These are phyloP conservation scores for Chionographis japonica DNA, from an alignment of 106 monocot genomes.

Conservation along the genomic window DNA sequence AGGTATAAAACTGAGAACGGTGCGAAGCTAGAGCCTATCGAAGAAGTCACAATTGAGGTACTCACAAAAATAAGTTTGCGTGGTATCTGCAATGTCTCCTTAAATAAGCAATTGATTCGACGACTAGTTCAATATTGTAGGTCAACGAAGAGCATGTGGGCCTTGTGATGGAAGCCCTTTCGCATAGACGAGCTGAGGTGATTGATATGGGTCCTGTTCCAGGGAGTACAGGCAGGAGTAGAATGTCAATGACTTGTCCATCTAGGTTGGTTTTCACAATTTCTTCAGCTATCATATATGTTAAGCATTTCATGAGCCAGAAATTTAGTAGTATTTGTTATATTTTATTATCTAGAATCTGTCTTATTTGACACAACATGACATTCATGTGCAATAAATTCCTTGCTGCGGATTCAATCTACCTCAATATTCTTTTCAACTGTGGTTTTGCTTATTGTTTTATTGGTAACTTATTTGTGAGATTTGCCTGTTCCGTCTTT, in stretches of 20 bases:
- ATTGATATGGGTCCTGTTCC: constrained; percentile 96
- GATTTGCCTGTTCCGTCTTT: too few relatives aligned
- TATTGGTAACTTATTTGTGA: too few relatives aligned
- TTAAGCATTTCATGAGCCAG: too few relatives aligned
- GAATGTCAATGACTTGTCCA: constrained; percentile 80
- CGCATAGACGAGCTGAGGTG: constrained; percentile 89
- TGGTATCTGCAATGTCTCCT: neutral
- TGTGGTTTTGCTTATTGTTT: too few relatives aligned
- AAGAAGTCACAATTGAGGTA: constrained; percentile 99
- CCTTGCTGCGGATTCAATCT: too few relatives aligned
- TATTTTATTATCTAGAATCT: neutral
- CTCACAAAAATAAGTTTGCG: neutral
- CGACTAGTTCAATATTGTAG: constrained; percentile 30
- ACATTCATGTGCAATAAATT: too few relatives aligned
- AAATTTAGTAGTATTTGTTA: neutral
- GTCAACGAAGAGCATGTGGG: constrained; percentile 99
- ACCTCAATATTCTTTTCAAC: too few relatives aligned
- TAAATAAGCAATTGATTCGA: neutral
- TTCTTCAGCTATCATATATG: neutral
- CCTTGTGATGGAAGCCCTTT: constrained; percentile 97
- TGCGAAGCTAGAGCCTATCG: constrained; percentile 84
- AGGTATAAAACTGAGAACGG: constrained; percentile 91
- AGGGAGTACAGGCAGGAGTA: constrained; percentile 70
- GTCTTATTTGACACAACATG: too few relatives aligned
- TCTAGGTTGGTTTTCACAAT: constrained; percentile 60